A percentile compares a stretch with the other conserved stretches of the same genome.
These are phyloP conservation scores for Microbotryum scabiosae DNA, from an alignment of 1,284 basidiomycete species.

Conservation along the genomic window DNA sequence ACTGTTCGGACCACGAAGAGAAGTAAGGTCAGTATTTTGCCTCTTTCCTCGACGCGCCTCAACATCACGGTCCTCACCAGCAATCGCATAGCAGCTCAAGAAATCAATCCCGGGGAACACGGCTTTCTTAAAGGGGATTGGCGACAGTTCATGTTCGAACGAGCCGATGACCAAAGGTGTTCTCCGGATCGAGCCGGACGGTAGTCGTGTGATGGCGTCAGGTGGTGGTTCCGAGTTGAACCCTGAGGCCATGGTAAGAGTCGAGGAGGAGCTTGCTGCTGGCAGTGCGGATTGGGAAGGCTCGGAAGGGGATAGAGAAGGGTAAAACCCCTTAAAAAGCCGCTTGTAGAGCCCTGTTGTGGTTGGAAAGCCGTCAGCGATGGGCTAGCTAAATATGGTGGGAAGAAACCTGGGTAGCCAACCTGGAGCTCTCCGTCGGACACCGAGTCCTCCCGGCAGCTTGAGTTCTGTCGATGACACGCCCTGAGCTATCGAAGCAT, in stretches of 20 bases:
- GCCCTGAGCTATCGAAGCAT: constrained; percentile 79
- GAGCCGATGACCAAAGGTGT: constrained; percentile 55
- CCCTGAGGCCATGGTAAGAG: background rate
- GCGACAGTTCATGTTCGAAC: constrained; percentile 71
- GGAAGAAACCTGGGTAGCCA: no score
- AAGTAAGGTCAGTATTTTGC: constrained; percentile 40
- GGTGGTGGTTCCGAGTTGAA: constrained; percentile 2
- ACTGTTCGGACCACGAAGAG: constrained; percentile 61
- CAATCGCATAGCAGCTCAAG: constrained; percentile 48
- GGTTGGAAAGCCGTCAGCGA: no score
- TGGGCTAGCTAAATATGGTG: no score
- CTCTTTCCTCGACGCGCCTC: background rate
- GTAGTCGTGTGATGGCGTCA: constrained; percentile 6
- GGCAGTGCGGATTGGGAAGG: constrained; percentile 8
- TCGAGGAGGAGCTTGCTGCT: background rate
- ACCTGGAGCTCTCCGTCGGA: constrained; percentile 70
- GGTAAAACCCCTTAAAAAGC: constrained; percentile 55
- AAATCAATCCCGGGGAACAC: constrained; percentile 91
- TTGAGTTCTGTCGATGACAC: constrained; percentile 67
- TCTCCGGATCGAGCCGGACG: constrained; percentile 13
- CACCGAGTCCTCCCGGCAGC: constrained; percentile 73
- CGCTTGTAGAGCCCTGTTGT: constrained; percentile 59
- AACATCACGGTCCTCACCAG: constrained; percentile 4
- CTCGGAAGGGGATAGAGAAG: constrained; percentile 29
- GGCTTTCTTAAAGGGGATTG: constrained; percentile 61